Conservation (phyloP, 2,329 filamentous ascomycete species). For the Alternaria infectoria region DNA sequence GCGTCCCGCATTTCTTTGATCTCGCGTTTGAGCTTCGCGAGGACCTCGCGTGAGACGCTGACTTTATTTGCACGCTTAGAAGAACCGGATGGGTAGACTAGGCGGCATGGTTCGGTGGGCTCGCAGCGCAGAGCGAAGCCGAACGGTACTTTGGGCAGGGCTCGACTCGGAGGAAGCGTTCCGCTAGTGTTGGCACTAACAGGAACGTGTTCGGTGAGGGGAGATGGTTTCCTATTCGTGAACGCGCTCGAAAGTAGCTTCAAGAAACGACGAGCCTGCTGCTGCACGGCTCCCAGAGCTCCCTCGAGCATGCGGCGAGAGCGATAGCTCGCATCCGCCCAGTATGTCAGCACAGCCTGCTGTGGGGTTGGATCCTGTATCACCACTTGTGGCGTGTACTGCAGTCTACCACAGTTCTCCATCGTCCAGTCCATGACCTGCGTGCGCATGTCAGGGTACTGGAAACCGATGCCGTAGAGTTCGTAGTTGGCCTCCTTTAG, state of each 20-base stretch:
- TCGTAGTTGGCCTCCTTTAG: conserved; percentile 15
- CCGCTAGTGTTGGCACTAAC: not conserved
- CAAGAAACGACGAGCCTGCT: not conserved
- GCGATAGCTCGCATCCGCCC: not conserved
- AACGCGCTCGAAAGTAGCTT: not conserved
- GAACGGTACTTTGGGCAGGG: conserved; percentile 9
- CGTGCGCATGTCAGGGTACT: conserved; percentile 20
- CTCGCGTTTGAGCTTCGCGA: not conserved
- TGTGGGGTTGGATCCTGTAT: conserved; percentile 1
- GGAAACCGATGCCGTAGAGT: conserved; percentile 16
- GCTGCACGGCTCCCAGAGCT: not conserved
- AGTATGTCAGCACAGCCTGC: conserved; percentile 7
- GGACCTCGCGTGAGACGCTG: not conserved
- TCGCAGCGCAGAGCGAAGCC: conserved; percentile 18
- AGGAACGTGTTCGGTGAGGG: not conserved
- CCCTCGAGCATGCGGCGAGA: not conserved
- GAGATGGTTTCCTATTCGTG: not conserved
- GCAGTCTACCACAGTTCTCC: conserved; percentile 27
- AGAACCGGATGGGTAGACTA: conserved; percentile 4
- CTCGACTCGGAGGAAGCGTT: not conserved
- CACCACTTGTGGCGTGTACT: conserved; percentile 22
- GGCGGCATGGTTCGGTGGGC: conserved; percentile 7
- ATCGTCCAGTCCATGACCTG: conserved; percentile 29
- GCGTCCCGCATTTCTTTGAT: not conserved
- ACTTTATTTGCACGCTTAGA: not conserved